Percentiles rank a stretch among this genome's conserved stretches.
These are phyloP conservation scores for Phyllosticta citriasiana DNA, from an alignment of 2,329 filamentous ascomycete genomes.

Conservation along the genomic window DNA sequence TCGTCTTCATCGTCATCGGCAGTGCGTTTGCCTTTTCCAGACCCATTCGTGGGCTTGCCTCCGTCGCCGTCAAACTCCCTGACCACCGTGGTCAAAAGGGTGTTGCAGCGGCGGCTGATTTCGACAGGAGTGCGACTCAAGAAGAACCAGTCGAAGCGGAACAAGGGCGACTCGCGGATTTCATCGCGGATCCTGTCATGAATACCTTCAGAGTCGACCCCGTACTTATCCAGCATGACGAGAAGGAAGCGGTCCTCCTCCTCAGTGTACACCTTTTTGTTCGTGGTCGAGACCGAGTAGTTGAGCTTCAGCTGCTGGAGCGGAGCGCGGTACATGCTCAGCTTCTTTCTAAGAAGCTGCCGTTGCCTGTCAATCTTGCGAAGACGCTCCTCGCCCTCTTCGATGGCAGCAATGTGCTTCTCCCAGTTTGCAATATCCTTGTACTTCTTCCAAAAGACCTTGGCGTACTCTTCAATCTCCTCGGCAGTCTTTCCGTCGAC, in stretches of 20 bases:
- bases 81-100: slow-evolving; percentile 84
- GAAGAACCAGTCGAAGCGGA: slow-evolving; percentile 99
- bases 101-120: slow-evolving; percentile 84
- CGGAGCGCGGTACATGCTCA: slow-evolving; percentile 92
- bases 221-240: slow-evolving; percentile 84
- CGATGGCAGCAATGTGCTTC: slow-evolving; percentile 82
- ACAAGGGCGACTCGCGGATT: slow-evolving; percentile 85
- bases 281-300: slow-evolving; percentile 96
- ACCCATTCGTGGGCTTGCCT: slow-evolving; percentile 46
- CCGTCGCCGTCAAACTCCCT: slow-evolving; percentile 72
- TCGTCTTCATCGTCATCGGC: slow-evolving; percentile 79
- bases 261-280: slow-evolving; percentile 99
- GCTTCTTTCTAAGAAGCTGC: slow-evolving; percentile 89
- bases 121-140: slow-evolving; percentile 87
- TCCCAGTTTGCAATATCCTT: slow-evolving; percentile 80
- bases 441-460: slow-evolving; percentile 94
- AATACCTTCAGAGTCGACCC: slow-evolving; percentile 80
- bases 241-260: slow-evolving; percentile 94
- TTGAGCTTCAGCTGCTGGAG: slow-evolving; percentile 97
- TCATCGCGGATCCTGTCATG: slow-evolving; percentile 96
- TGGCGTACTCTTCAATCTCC: slow-evolving; percentile 84
- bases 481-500: slow-evolving; percentile 80
- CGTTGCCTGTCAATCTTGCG: slow-evolving; percentile 85
- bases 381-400: slow-evolving; percentile 83
- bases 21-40: slow-evolving; percentile 65